Evolutionary conservation across 768 basidiomycete genomes (phyloP), one percentile per base, ranked within the genome.

Genomic region (Lentinula guzmanii): DNA sequence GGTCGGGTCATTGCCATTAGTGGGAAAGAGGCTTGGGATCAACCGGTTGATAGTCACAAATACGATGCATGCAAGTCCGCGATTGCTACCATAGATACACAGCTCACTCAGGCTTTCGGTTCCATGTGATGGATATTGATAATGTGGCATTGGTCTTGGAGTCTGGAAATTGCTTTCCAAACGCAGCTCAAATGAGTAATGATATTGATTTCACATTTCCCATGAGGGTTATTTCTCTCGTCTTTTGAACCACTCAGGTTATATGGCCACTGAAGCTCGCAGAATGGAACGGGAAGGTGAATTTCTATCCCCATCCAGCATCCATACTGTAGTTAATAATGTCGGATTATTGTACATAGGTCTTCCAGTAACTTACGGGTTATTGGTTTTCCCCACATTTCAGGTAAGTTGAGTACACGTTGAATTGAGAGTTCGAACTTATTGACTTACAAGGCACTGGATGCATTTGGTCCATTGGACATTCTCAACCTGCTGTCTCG

Each of bases 381-480:
- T 60, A 9, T 16, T 60, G 13, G 46, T 60, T 1, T 60, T 60
- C 58, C 18, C 57, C 70, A 55, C 62, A 71, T 46, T 75, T 69
- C 66, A 69, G 66, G 46, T 48, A 28, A 10, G 21, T 8, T n/a
- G 21, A 18, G 3, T n/a, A 9, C 18, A 18, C 46, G 21, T n/a
- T 1, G 18, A 4, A 2, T 43, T 21, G 9, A 24, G 28, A 28
- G 28, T 24, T 7, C 3, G 8, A 7, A 3, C 21, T 48, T 9
- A 48, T 1, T n/a, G 6, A 69, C 69, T 33, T 74, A 71, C 54
- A 74, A 76, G 68, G 72, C 75, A 13, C 65, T 75, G 18, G 74
- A 76, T 54, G 68, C 70, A 15, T 76, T 76, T 61, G 74, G 75
- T 5, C 72, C 74, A 4, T 39, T 76, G 41, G 75, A 76, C 56